Evolutionary conservation across 2,329 filamentous ascomycete genomes (phyloP).

Genomic region (Volutella citrinella): DNA sequence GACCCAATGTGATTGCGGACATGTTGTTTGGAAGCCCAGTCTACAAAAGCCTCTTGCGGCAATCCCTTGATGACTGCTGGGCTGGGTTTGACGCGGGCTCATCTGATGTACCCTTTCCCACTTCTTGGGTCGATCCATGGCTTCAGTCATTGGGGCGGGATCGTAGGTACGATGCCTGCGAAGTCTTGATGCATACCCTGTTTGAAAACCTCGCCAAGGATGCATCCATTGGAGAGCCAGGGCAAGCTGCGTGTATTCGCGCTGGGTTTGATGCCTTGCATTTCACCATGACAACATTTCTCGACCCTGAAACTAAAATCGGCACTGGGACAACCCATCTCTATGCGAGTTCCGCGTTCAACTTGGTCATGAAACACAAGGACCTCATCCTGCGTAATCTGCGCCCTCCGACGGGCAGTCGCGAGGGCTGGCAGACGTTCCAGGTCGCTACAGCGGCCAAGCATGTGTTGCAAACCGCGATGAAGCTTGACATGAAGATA

Average conservation of each 20-base stretch:
- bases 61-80: conserved; percentile 51
- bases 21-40: conserved; percentile 73
- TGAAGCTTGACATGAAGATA: conserved; percentile 43
- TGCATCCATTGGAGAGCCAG: conserved; percentile 50
- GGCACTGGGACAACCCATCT: conserved; percentile 54
- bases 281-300: conserved; percentile 55
- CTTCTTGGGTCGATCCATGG: conserved; percentile 77
- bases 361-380: conserved; percentile 61
- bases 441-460: conserved; percentile 43
- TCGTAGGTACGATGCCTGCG: conserved; percentile 76
- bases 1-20: conserved; percentile 78
- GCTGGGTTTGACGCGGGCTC: conserved; percentile 37
- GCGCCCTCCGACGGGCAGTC: conserved; percentile 21
- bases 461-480: conserved; percentile 51
- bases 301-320: conserved; percentile 42
- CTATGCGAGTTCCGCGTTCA: conserved; percentile 63
- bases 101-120: conserved; percentile 59
- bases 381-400: conserved; percentile 50
- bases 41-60: conserved; percentile 58
- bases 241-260: conserved; percentile 59
- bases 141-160: conserved; percentile 72
- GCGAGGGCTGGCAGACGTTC: conserved; percentile 38
- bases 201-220: conserved; percentile 62
- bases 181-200: conserved; percentile 73
- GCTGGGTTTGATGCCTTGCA: conserved; percentile 61